Base-by-base conservation (phyloP, 768 basidiomycete species). In the Kondoa malvinella region DNA sequence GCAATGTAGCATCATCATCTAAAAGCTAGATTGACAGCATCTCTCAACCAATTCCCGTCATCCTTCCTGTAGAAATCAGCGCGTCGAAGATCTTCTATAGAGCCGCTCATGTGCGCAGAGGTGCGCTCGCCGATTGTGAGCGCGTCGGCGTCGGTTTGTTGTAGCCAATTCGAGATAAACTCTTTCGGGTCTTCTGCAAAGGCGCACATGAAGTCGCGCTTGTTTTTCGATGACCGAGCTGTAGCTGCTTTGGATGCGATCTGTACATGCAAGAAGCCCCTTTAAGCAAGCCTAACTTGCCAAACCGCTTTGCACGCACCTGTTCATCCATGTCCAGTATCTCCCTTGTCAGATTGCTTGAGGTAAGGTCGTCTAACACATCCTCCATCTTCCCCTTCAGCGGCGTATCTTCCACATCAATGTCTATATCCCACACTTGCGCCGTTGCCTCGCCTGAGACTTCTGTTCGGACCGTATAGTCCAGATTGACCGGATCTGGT, bases 151-250 rank as follows among this genome's bases (percentile, higher is more conserved):
- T 63, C 61, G 12, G 3, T 16, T 29, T 16, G n/a, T 63, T 63
- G 29, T 16, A 63, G 61, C 61, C 61, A 63, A 32, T 3, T 63
- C 12, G 27, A 16, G 61, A 63, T 63, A 29, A 63, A 63, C 12
- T 63, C 61, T 32, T 63, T 63, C 61, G 61, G 61, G 61, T 63
- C 61, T 27, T 63, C 26, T 3, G 61, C 61, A 32, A 63, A 63
- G 32, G 26, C 61, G 30, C 8, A 3, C n/a, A 63, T 16, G 61
- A 63, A 63, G 32, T 63, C 61, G 29, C 61, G 27, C 27, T 27
- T 27, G 16, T 3, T 17, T 29, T 63, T 27, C 3, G 15, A 33
- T 3, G 15, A 17, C 31, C 30, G 3, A 29, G 31, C 31, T n/a
- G 27, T 17, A 33, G 61, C 3, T 31, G 32, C 16, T 17, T 16